phyloP scores from a whole-genome alignment of 371 early-diverging fungal species.

The Fennellomyces sp. region DNA sequence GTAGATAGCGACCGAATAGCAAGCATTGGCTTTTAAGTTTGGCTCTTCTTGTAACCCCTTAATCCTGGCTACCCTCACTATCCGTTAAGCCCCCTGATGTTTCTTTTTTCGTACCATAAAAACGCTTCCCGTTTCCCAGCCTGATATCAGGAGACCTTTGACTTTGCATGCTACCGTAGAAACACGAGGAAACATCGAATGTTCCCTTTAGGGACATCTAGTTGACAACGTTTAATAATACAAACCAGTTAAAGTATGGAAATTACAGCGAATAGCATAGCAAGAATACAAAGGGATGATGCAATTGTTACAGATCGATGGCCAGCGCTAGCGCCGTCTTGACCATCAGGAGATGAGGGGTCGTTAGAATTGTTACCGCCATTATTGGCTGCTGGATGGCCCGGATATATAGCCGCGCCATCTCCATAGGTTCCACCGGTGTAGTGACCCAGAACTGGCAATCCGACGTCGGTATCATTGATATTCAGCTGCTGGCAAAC shows the following conservation, averaged over 20 bases:
- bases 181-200: not conserved
- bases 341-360: not conserved
- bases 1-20: too few relatives aligned
- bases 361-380: not conserved
- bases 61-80: too few relatives aligned
- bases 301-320: not conserved
- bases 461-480: constrained; percentile 38
- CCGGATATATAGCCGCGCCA: constrained; percentile 4
- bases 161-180: not conserved
- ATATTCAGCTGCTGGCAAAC: constrained; percentile 36
- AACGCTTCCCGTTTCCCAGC: too few relatives aligned
- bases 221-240: not conserved
- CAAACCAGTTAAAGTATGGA: not conserved
- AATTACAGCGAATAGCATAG: not conserved
- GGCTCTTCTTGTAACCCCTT: too few relatives aligned
- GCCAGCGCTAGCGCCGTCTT: too few relatives aligned
- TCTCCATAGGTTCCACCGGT: constrained; percentile 2
- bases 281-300: not conserved
- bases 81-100: too few relatives aligned
- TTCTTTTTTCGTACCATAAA: too few relatives aligned
- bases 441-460: constrained; percentile 24
- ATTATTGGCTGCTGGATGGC: not conserved
- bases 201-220: not conserved
- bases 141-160: not conserved
- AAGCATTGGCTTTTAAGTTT: too few relatives aligned